Base-by-base conservation (phyloP, 441 rosid genomes). In the Omphalea diandra region DNA sequence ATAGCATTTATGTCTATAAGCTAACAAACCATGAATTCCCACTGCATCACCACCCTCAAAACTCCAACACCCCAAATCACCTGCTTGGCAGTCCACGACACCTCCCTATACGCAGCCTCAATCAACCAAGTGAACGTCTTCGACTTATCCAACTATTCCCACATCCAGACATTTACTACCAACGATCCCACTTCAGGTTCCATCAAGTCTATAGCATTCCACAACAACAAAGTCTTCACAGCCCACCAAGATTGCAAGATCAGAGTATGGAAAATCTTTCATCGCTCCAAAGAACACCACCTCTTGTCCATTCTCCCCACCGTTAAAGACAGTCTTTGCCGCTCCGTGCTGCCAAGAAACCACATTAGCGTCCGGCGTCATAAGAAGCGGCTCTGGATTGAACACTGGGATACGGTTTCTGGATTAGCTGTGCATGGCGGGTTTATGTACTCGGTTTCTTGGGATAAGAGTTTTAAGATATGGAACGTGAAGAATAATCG, bases 201-300 rank as follows among this genome's bases (percentile, higher is more conserved):
- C 31, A 75, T 83, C 78, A 85, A 85, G 67, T 82, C 83, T 32
- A 81, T 81, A 2, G 78, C 82, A 1, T 81, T 85, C 68, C 24
- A 67, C 69, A 9, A 47, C 24, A 12, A 60, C 0, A 67, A 68
- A 49, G 61, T 85, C 76, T 83, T 83, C 82, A 83, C 86, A 1
- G 83, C 89, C 31, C 89, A 85, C 55, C 89, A 85, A 47, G 89
- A 85, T 44, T 76, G 80, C 50, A 81, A 80, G 67, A 83, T 83
- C 71, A 69, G 86, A 20, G 79, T 80, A 22, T 84, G 88, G 89
- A 26, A 65, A 59, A 29, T 81, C 22, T 56, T 64, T 5, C 63
- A 72, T 6, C 17, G 20, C 1, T 67, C 74, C 4, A 72, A 66
- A 41, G 64, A 72, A 1, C 82, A 79, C 71, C 76, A 63, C 1